Conservation (phyloP, 192 early-diverging fungal species). For the Mortierella hygrophila region DNA sequence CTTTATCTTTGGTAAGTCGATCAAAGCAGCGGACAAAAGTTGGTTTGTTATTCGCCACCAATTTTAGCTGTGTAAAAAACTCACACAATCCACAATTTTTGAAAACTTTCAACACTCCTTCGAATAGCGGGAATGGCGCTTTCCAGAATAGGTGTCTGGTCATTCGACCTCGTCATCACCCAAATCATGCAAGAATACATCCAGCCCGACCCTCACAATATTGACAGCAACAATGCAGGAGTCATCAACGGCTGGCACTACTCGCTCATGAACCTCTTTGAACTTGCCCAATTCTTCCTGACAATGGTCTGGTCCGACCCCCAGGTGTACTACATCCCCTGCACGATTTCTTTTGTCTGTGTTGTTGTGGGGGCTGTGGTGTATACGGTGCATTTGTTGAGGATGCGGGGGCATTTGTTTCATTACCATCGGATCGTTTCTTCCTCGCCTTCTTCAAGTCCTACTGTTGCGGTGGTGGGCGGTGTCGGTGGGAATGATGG, state of each 20-base stretch:
- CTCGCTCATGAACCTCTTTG: slow-evolving; percentile 52
- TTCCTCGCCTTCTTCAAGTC: slow-evolving; percentile 4
- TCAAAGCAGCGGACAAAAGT: background rate
- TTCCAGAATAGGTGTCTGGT: slow-evolving; percentile 51
- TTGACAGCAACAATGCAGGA: slow-evolving; percentile 18
- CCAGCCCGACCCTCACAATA: background rate
- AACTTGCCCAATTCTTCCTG: slow-evolving; percentile 28
- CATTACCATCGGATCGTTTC: slow-evolving; percentile 52
- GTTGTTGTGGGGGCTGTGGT: slow-evolving; percentile 42
- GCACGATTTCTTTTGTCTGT: slow-evolving; percentile 39
- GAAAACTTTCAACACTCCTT: background rate
- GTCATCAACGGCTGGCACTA: slow-evolving; percentile 53
- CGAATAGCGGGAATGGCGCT: slow-evolving; percentile 49
- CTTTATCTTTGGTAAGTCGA: slow-evolving; percentile 41
- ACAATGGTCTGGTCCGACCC: slow-evolving; percentile 57
- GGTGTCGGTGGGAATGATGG: background rate
- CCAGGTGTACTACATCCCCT: slow-evolving; percentile 46
- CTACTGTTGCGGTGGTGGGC: background rate
- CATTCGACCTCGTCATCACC: slow-evolving; percentile 53
- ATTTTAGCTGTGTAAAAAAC: background rate
- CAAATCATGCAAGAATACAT: slow-evolving; percentile 51
- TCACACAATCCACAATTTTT: background rate
- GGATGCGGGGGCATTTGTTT: slow-evolving; percentile 52
- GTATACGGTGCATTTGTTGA: slow-evolving; percentile 29
- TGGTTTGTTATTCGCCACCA: background rate